These are phyloP conservation scores for Lecanicillium sp. DNA, from an alignment of 2,329 filamentous ascomycete species.

Conservation along the genomic window DNA sequence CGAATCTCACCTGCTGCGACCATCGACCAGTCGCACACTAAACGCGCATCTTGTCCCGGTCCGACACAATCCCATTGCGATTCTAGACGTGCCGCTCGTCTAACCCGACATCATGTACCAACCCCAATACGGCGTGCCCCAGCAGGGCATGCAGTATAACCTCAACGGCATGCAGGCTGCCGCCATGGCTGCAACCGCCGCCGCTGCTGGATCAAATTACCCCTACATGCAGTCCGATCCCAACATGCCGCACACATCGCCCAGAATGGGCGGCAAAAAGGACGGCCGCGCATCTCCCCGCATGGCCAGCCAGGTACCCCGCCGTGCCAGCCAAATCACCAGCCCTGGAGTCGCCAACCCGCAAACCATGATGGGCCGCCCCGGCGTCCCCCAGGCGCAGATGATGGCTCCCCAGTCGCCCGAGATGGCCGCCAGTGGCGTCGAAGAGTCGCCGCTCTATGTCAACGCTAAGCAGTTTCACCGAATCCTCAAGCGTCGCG, in stretches of 20 bases:
- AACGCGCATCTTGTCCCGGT: too few species aligned
- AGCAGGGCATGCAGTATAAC: conserved; percentile 69
- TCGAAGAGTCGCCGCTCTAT: conserved; percentile 90
- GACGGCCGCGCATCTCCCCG: conserved; percentile 73
- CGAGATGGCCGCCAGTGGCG: conserved; percentile 64
- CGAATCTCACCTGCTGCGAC: conserved; percentile 13
- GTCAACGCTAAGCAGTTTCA: conserved; percentile 99
- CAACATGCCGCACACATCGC: conserved; percentile 64
- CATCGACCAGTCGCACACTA: conserved; percentile 7
- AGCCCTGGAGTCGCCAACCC: conserved; percentile 70
- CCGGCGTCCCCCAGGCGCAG: conserved; percentile 50
- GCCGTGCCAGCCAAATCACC: conserved; percentile 70
- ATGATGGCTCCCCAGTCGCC: conserved; percentile 71
- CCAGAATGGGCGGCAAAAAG: conserved; percentile 65
- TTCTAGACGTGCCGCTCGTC: too few species aligned
- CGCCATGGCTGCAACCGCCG: conserved; percentile 86
- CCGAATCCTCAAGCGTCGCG: conserved; percentile 87
- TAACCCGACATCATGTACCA: conserved; percentile 58
- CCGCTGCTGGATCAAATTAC: conserved; percentile 75
- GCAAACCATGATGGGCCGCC: conserved; percentile 70
- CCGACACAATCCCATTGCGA: too few species aligned
- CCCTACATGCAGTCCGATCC: conserved; percentile 68
- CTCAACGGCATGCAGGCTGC: conserved; percentile 82
- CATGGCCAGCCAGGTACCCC: conserved; percentile 58
- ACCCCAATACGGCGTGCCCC: conserved; percentile 67